A percentile compares a stretch with the other conserved stretches of the same genome.
These are phyloP conservation scores for Lentinula sp. DNA, from an alignment of 768 basidiomycete species.

Conservation along the genomic window DNA sequence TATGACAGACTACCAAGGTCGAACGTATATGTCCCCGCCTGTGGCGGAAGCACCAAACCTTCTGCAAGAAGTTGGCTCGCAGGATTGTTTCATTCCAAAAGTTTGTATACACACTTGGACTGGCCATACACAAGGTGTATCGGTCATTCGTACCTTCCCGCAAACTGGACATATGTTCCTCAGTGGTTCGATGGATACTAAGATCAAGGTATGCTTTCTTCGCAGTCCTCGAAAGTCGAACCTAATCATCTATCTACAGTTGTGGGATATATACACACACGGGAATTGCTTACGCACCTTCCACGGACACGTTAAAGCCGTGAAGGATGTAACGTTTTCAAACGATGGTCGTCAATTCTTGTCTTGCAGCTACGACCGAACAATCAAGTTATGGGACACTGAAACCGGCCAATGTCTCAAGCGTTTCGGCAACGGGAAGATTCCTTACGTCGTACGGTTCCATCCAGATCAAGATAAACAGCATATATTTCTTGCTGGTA, in stretches of 20 bases:
- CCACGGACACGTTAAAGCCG: conserved; percentile 93
- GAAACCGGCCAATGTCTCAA: conserved; percentile 97
- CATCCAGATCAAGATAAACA: conserved; percentile 97
- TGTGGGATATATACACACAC: conserved; percentile 97
- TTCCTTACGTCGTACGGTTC: conserved; percentile 92
- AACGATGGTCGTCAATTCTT: conserved; percentile 89
- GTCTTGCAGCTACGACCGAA: conserved; percentile 91
- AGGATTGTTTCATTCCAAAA: conserved; percentile 94
- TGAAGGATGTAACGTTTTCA: conserved; percentile 94
- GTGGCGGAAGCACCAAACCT: conserved; percentile 83
- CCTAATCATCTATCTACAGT: conserved; percentile 35
- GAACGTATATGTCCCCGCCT: conserved; percentile 97
- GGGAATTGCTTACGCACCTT: conserved; percentile 96
- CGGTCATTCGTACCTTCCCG: conserved; percentile 90
- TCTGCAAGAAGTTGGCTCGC: conserved; percentile 68
- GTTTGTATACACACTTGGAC: conserved; percentile 97
- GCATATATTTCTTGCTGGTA: conserved; percentile 93
- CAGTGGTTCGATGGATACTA: conserved; percentile 96
- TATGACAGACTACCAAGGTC: conserved; percentile 94
- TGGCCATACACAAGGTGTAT: conserved; percentile 94
- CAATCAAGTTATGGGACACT: conserved; percentile 99
- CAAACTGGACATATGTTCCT: conserved; percentile 89
- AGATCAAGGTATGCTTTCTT: conserved; percentile 72
- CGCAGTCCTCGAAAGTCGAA: neutral
- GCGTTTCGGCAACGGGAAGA: conserved; percentile 96